Conservation (phyloP, 1,284 basidiomycete genomes). For the Apiotrichum gamsii region DNA sequence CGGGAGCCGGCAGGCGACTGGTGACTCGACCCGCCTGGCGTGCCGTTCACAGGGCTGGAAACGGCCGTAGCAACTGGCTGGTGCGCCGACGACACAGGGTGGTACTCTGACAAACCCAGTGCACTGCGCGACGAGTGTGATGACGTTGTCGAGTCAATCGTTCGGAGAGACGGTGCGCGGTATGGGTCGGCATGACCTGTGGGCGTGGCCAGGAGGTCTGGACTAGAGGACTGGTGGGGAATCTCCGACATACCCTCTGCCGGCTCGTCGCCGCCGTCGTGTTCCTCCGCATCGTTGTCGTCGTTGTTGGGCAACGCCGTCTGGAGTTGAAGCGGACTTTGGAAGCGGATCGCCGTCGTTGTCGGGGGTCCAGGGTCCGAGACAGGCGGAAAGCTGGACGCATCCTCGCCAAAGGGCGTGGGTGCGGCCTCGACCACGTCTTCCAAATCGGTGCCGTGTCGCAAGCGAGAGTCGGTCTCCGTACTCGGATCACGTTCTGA, state of each 20-base stretch:
- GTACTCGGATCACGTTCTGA: conserved; percentile 26
- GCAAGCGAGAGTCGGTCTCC: conserved; percentile 9
- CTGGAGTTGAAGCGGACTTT: no score
- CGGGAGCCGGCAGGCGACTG: not conserved
- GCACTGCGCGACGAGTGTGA: not conserved
- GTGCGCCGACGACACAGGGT: conserved; percentile 3
- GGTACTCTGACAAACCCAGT: conserved; percentile 4
- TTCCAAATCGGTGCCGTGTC: not conserved
- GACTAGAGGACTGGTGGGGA: no score
- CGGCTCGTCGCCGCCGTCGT: no score
- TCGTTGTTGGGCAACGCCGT: no score
- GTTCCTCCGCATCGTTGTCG: no score
- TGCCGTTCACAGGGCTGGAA: not conserved
- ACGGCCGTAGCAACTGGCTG: not conserved
- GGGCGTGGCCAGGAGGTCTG: not conserved
- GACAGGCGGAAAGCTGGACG: not conserved
- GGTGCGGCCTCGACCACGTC: not conserved
- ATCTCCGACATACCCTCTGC: no score
- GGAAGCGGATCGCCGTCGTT: not conserved
- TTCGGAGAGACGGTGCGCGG: conserved; percentile 2
- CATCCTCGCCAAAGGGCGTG: not conserved
- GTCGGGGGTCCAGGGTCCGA: not conserved
- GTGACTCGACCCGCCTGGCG: not conserved
- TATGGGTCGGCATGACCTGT: not conserved
- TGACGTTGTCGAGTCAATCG: not conserved